Evolutionary conservation across 2,329 filamentous ascomycete genomes (phyloP), one percentile per base, ranked within the genome.

Genomic region (Metarhizium humberi): DNA sequence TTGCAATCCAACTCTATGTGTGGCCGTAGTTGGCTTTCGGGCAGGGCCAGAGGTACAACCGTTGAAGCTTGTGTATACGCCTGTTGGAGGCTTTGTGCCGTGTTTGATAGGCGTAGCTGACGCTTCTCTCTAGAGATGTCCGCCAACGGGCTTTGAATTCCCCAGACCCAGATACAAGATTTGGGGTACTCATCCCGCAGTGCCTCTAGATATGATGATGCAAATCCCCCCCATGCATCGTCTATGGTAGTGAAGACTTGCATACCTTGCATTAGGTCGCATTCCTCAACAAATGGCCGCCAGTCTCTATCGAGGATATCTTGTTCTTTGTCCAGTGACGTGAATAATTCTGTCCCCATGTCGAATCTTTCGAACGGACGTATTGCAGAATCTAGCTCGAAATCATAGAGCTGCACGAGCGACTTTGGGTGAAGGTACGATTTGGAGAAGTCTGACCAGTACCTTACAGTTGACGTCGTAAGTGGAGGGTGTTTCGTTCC

Each of bases 391-490:
- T 88, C 85, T 40, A 95, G 76, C 67, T 95, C 90, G 65, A 89
- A 95, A 65, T 96, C 90, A 66, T 88, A 88, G 14, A 97, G 76
- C 67, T 95, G 92, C 10, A 95, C 78, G 54, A 96, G 82, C 13
- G 91, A 96, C 54, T 82, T 84, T 8, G 94, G 94, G 67, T 97
- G 92, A 67, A 88, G 96, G 71, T 85, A 99, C n/a, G 94, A 81
- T 30, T 90, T 84, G 62, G 90, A 95, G 71, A 91, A 97, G 70
- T 99, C 94, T 36, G 91, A 95, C 92, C 94, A 99, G 73, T 94
- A 97, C 54, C 90, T 83, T n/a, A 97, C 88, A 11, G 82, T 80
- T 6, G 84, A 80, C 1, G 84, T 77, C 1, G 79, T 86, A 20
- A 96, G 78, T 53, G 76, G 73, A 0, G 87, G 80, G 0, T 87